Conservation (phyloP, 306 rosid species). For the Rosa multiflora region DNA sequence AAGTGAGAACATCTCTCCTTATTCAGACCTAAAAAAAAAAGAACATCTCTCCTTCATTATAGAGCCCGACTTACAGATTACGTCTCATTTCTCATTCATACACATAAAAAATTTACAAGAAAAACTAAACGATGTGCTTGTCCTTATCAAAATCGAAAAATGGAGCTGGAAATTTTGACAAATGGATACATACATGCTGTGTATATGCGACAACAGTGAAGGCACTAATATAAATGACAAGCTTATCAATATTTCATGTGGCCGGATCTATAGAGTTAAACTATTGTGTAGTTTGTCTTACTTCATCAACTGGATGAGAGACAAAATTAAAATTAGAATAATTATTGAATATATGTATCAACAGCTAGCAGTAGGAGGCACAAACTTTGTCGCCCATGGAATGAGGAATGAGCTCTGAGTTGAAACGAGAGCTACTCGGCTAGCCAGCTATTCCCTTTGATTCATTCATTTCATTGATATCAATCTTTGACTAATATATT, state of each 20-base stretch:
- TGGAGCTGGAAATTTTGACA: conserved; percentile 12
- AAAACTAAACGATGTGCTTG: background rate
- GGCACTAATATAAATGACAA: background rate
- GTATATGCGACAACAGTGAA: background rate
- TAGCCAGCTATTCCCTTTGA: background rate
- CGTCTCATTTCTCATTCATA: background rate
- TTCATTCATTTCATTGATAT: background rate
- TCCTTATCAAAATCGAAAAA: background rate
- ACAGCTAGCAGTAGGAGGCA: background rate
- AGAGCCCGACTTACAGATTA: background rate
- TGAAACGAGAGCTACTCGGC: background rate
- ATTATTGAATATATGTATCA: background rate
- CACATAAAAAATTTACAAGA: background rate
- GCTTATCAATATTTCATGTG: background rate
- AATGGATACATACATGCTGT: background rate
- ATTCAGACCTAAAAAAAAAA: too few species aligned
- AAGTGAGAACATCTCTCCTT: background rate
- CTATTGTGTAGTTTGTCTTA: background rate
- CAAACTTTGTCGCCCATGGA: background rate
- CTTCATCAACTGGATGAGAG: background rate
- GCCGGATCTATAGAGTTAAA: background rate
- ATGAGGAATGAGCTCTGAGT: background rate
- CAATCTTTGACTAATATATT: background rate
- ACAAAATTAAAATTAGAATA: background rate
- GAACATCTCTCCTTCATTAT: background rate